phyloP scores from a whole-genome alignment of 2,329 filamentous ascomycete genomes.

The Sporothrix schenckii region DNA sequence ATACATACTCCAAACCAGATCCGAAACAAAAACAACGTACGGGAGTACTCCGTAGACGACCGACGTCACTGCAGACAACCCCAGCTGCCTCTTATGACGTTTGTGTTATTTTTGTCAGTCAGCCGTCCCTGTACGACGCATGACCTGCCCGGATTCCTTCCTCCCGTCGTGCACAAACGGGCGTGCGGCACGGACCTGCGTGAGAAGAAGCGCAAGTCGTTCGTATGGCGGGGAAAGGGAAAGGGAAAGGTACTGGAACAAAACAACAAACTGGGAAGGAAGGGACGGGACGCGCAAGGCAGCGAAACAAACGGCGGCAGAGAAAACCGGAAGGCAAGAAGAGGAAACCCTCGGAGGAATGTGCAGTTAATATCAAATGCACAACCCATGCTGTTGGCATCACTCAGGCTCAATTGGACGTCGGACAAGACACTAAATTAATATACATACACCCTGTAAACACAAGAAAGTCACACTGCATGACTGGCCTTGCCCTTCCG shows the following conservation, averaged over 20 bases:
- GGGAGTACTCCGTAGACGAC: background rate
- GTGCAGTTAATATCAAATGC: constrained; percentile 9
- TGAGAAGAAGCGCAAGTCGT: background rate
- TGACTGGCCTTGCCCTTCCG: background rate
- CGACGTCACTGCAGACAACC: constrained; percentile 8
- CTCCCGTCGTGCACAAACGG: background rate
- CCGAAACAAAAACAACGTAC: constrained; percentile 12
- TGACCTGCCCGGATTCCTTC: background rate
- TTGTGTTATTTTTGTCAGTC: background rate
- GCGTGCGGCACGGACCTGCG: background rate
- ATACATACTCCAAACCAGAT: background rate
- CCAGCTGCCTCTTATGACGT: background rate
- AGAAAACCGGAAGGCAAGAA: constrained; percentile 3
- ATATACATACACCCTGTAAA: constrained; percentile 7
- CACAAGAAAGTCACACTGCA: constrained; percentile 4
- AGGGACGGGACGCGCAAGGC: constrained; percentile 8
- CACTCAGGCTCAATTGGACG: background rate
- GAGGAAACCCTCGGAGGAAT: background rate
- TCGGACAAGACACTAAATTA: background rate
- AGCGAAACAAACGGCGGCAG: constrained; percentile 12
- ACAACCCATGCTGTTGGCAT: background rate
- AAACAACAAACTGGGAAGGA: constrained; percentile 10
- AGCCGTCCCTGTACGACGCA: background rate
- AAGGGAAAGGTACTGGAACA: background rate
- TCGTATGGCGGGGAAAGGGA: too few species aligned